Conservation (phyloP, 192 early-diverging fungal species). For the Spinellus fusiger region DNA sequence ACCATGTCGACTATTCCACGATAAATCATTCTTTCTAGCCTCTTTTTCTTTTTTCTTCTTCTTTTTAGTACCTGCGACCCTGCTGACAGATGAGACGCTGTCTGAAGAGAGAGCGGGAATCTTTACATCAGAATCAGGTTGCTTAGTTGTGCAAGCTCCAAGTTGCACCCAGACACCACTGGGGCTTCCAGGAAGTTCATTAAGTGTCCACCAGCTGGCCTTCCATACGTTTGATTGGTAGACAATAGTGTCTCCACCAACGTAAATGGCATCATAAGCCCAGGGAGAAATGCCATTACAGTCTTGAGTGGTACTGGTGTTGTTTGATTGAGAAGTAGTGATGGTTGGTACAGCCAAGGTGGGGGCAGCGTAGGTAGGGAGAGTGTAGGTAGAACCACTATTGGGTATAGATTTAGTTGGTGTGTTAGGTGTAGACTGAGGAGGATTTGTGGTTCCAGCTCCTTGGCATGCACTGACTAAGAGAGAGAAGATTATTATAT, state of each 20-base stretch:
- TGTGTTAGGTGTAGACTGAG: neutral
- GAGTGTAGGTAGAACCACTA: neutral
- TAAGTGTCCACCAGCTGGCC: slow-evolving; percentile 41
- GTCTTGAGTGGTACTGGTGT: no score
- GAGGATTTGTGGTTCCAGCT: neutral
- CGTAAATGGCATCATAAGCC: slow-evolving; percentile 23
- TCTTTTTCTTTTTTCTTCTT: no score
- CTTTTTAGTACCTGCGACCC: no score
- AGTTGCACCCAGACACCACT: slow-evolving; percentile 30
- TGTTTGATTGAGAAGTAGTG: neutral
- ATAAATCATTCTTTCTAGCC: no score
- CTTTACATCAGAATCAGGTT: no score
- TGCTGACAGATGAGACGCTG: no score
- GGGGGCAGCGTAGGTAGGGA: neutral
- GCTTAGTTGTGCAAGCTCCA: no score
- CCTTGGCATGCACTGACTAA: no score
- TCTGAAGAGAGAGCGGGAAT: no score
- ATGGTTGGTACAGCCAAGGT: neutral
- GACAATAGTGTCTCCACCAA: slow-evolving; percentile 24
- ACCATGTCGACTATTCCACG: no score
- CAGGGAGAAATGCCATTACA: slow-evolving; percentile 23
- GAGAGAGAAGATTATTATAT: no score
- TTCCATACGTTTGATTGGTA: slow-evolving; percentile 31
- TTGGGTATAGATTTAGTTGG: neutral
- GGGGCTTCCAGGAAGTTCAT: slow-evolving; percentile 32